Evolutionary conservation across 1,139 yeast genomes (phyloP), one percentile per base, ranked within the genome.

Genomic region (Kodamaea arcana): DNA sequence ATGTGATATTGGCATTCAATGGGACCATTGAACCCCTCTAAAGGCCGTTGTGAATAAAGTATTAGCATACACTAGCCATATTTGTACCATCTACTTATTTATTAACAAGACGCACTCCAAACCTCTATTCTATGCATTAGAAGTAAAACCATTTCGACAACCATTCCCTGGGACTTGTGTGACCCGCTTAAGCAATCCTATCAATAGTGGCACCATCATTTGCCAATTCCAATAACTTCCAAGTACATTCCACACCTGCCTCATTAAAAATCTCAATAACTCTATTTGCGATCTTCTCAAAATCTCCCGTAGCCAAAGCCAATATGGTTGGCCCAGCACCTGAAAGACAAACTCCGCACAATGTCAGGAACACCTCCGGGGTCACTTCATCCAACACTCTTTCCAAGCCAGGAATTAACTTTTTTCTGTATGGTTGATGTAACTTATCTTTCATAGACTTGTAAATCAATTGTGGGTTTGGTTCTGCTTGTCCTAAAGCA

Each of bases 261-360:
- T 75, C 65, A 36, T 70, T 62, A 59, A 92, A 90, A 37, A 87
- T 74, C 32, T 65, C 63, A 38, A 87, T 72, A 45, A 92, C 88
- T 36, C 78, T 84, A 3, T 60, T 54, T 15, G 98, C 95, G 49
- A 92, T 88, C n/a, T 65, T 71, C 9, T 88, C 96, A 52, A 79
- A 92, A 52, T 85, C 83, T 13, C 76, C 83, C 4, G 96, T 88
- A 10, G 98, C 98, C 45, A 92, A 72, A 35, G 96, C 95, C 48
- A 92, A 69, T 38, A 92, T 90, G 15, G 98, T 92, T 36, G 98
- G 98, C 1, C 98, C 98, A 4, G 98, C 98, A 34, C 98, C 98
- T 14, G 95, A 84, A 37, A 92, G 72, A 59, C 98, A 92, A 48
- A 92, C 87, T 33, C 98, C 98, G 45, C 94, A 72, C 31, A 90